Evolutionary conservation across 441 rosid species (phyloP).

Genomic region (Gossypium davidsonii): DNA sequence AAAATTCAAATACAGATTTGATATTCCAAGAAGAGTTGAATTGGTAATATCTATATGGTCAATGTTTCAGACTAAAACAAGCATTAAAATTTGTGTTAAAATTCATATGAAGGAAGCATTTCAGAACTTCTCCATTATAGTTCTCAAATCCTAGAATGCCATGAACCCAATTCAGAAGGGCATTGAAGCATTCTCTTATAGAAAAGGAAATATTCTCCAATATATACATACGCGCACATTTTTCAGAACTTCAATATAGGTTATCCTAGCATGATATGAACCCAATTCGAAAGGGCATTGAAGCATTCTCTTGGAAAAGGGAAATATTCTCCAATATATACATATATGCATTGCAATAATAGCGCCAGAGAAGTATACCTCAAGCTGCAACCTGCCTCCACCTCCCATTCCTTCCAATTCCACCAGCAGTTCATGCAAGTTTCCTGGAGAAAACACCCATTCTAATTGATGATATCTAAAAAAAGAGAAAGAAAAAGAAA

Average conservation of each 20-base stretch:
- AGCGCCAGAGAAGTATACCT: slow-evolving; percentile 47
- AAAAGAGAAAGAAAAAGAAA: slow-evolving; percentile 10
- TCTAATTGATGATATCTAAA: slow-evolving; percentile 4
- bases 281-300: no score
- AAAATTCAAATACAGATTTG: neutral
- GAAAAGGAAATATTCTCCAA: neutral
- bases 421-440: slow-evolving; percentile 56
- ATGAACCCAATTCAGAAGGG: neutral
- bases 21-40: neutral
- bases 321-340: neutral
- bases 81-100: neutral
- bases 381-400: slow-evolving; percentile 79
- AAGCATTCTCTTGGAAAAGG: neutral
- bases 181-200: neutral
- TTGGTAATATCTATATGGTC: neutral
- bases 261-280: no score
- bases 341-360: neutral
- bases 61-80: neutral
- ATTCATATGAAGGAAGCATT: neutral
- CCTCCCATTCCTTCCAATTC: slow-evolving; percentile 98
- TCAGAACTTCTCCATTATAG: neutral
- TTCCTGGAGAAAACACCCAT: slow-evolving; percentile 37
- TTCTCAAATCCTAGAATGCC: neutral
- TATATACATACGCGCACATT: neutral
- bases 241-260: no score